Evolutionary conservation across 306 rosid genomes (phyloP), one percentile per base, ranked within the genome.

Genomic region (Lablab purpureus): DNA sequence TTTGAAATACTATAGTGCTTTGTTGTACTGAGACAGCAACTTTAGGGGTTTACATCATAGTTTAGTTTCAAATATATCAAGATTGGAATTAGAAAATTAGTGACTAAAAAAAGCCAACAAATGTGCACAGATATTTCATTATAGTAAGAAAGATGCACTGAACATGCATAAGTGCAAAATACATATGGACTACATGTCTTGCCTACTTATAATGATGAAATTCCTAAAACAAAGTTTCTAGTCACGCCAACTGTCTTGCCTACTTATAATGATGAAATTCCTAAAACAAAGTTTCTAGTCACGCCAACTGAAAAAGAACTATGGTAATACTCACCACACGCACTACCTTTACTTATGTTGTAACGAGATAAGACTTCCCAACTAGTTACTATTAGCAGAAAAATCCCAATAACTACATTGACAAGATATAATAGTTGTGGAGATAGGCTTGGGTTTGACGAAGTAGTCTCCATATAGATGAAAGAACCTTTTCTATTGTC

Each of bases 351-450:
- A 84, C 18, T 58, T 23, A 12, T 11, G 18, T 65, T 71, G 59
- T 83, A 85, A 69, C 45, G 64, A 17, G 73, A 77, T 62, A 87
- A 27, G 11, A 84, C 1, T 34, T 87, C 88, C 82, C 78, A 69
- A 17, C 67, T 71, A 71, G 79, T 25, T 28, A 64, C 21, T 18
- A 62, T 8, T 43, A 89, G 60, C 84, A 91, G 45, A 34, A 74
- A 0, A 40, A 51, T 10, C 47, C 88, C 88, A 4, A 77, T 4
- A 10, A 81, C 10, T 19, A 65, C 36, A 23, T 84, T 81, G 37
- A 27, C 54, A 25, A 74, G 22, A 78, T 83, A 84, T 21, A 82
- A 86, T 0, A 66, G 63, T 1, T 59, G 88, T 0, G 90, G 85
- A 58, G 56, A 72, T 18, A 81, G 80, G 55, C 73, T 71, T 34